A percentile compares a stretch with the other conserved stretches of the same genome.
These are phyloP conservation scores for Pseudopyrenochaeta lycopersici DNA, from an alignment of 2,329 filamentous ascomycete genomes.

Conservation along the genomic window DNA sequence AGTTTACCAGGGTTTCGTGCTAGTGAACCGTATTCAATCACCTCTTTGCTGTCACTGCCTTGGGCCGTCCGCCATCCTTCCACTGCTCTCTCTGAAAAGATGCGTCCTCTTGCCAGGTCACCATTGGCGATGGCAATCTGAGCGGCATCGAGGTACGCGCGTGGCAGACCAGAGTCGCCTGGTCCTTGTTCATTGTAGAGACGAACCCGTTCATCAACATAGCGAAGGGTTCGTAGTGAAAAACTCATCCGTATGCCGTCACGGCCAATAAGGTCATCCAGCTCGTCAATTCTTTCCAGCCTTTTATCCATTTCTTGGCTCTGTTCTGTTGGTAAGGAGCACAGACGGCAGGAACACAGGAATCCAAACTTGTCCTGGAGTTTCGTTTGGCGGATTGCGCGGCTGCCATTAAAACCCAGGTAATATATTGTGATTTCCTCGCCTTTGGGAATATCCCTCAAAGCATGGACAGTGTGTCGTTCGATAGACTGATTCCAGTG, in stretches of 20 bases:
- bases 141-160: constrained; percentile 36
- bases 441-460: constrained; percentile 44
- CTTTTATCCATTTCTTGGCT: constrained; percentile 43
- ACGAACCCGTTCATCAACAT: constrained; percentile 33
- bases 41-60: constrained; percentile 30
- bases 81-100: constrained; percentile 35
- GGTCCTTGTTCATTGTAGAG: constrained; percentile 37
- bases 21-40: constrained; percentile 17
- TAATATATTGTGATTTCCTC: constrained; percentile 52
- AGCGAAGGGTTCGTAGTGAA: constrained; percentile 22
- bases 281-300: constrained; percentile 26
- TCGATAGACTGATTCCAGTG: constrained; percentile 46
- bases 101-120: constrained; percentile 40
- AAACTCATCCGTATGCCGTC: constrained; percentile 13
- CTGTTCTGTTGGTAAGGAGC: constrained; percentile 44
- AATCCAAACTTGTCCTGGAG: constrained; percentile 46
- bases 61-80: constrained; percentile 7
- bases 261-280: constrained; percentile 33
- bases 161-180: constrained; percentile 24
- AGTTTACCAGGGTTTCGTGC: constrained; percentile 17
- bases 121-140: constrained; percentile 39
- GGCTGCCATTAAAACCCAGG: constrained; percentile 27
- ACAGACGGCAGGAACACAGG: constrained; percentile 47
- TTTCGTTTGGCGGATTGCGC: constrained; percentile 28
- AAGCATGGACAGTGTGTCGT: constrained; percentile 43